Base-by-base conservation (phyloP, 768 basidiomycete species). In the Pisolithus marmoratus region DNA sequence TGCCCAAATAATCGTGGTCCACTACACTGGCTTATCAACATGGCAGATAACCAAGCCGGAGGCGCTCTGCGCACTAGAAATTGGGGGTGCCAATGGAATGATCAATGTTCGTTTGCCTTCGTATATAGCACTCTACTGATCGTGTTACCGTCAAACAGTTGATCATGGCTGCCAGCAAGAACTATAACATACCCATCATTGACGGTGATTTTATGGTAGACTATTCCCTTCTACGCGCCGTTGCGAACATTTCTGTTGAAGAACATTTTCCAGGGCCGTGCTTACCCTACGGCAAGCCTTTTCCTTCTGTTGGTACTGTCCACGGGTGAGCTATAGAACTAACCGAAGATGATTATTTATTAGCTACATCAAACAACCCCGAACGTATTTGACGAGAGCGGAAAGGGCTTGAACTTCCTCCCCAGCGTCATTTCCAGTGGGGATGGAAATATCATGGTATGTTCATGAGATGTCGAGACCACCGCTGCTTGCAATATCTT, bases 11-110 rank as follows among this genome's bases (percentile, higher is more conserved):
- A 17, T 29, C 6, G 38, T 26, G 8, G 29, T 45, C 49, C 53
- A 11, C 37, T 52, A 14, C 38, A 2, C 5, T 24, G 22, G 49
- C 53, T 51, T 61, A 22, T 41, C 37, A 17, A 4, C 14, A 23
- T 7, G 9, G n/a, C 48, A 69, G 66, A 68, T 68, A 23, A 49
- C 54, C 34, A 69, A 69, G 46, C 66, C 66, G 7, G 62, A 60
- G 19, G 74, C 71, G 12, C 72, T 74, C 11, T 59, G 68, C 17
- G 68, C 58, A 7, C 17, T 69, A 31, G 72, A 74, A 58, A 76
- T 78, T 38, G 76, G 74, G 12, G 74, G 74, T 15, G 69, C 66
- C 42, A 76, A 77, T 50, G 75, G 76, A 31, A 72, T 78, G 70
- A 68, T 68, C 69, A 56, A 69, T 54, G 72, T 71, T 57, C 34